A percentile compares a stretch with the other conserved stretches of the same genome.
phyloP scores from a whole-genome alignment of 108 stramenopile species.

The Cyclotella cryptica region DNA sequence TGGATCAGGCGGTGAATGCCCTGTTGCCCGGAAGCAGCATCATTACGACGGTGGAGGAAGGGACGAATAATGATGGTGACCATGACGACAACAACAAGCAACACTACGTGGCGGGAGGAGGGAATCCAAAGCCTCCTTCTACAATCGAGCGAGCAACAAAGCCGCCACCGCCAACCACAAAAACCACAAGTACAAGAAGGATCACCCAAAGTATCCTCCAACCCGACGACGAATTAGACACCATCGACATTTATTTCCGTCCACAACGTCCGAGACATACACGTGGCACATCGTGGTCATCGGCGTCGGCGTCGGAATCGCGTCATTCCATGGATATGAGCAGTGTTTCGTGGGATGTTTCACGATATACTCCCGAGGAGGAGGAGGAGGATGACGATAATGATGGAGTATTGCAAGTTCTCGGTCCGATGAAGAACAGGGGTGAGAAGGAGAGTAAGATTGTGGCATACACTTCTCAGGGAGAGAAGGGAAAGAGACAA shows the following conservation, averaged over 20 bases:
- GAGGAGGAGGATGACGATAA: constrained; percentile 19
- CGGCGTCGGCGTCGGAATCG: constrained; percentile 1
- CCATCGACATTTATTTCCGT: constrained; percentile 43
- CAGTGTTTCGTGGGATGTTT: constrained; percentile 41
- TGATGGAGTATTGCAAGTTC: constrained; percentile 28
- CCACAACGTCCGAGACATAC: too few relatives aligned
- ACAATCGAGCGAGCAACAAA: neutral
- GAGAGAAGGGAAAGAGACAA: neutral
- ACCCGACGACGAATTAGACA: constrained; percentile 31
- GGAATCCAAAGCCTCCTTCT: neutral
- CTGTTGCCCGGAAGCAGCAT: too few relatives aligned
- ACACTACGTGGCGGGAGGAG: neutral
- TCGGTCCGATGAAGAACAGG: constrained; percentile 15
- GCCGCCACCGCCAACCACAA: too few relatives aligned
- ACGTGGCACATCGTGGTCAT: constrained; percentile 1
- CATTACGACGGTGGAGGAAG: too few relatives aligned
- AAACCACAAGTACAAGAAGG: neutral
- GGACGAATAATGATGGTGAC: too few relatives aligned
- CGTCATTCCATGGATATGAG: constrained; percentile 21
- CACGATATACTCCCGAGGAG: constrained; percentile 20
- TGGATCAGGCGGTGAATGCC: constrained; percentile 46
- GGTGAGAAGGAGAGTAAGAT: neutral
- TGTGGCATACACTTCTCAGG: neutral
- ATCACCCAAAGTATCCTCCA: neutral
- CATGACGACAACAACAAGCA: neutral